Evolutionary conservation across 2,329 filamentous ascomycete species (phyloP).

Genomic region (Aspergillus tamarii): DNA sequence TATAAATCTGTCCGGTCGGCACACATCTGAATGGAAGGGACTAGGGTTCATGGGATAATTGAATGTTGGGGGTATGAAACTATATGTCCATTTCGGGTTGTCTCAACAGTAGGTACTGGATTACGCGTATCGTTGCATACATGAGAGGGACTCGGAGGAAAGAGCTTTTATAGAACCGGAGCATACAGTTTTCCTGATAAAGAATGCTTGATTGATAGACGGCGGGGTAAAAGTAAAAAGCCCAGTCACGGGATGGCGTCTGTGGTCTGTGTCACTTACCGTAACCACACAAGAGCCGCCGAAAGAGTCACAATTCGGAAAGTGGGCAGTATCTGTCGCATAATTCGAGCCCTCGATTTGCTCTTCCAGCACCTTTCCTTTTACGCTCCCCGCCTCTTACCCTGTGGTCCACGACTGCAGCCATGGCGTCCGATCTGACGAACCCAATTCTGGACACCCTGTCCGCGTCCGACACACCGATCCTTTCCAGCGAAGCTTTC

Average conservation of each 20-base stretch:
- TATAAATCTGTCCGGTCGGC: neutral
- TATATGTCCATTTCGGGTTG: neutral
- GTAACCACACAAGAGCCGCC: constrained; percentile 26
- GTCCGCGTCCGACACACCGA: constrained; percentile 60
- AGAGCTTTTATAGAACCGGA: neutral
- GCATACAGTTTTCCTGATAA: neutral
- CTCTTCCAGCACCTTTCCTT: constrained; percentile 8
- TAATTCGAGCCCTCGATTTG: constrained; percentile 20
- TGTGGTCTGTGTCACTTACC: constrained; percentile 29
- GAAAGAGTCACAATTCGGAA: constrained; percentile 40
- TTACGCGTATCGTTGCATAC: neutral
- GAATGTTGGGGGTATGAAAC: neutral
- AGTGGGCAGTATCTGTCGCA: constrained; percentile 29
- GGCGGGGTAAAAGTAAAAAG: constrained; percentile 19
- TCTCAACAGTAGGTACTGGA: neutral
- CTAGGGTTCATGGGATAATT: neutral
- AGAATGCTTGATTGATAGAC: constrained; percentile 3
- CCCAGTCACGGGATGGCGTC: constrained; percentile 24
- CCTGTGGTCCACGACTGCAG: constrained; percentile 33
- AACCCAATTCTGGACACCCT: constrained; percentile 68
- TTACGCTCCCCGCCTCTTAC: constrained; percentile 10
- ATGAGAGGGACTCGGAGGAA: neutral
- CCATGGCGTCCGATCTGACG: constrained; percentile 60
- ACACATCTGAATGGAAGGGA: neutral
- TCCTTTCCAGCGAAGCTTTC: constrained; percentile 72